Conservation (phyloP, 768 basidiomycete species). For the Calocybe indica region DNA sequence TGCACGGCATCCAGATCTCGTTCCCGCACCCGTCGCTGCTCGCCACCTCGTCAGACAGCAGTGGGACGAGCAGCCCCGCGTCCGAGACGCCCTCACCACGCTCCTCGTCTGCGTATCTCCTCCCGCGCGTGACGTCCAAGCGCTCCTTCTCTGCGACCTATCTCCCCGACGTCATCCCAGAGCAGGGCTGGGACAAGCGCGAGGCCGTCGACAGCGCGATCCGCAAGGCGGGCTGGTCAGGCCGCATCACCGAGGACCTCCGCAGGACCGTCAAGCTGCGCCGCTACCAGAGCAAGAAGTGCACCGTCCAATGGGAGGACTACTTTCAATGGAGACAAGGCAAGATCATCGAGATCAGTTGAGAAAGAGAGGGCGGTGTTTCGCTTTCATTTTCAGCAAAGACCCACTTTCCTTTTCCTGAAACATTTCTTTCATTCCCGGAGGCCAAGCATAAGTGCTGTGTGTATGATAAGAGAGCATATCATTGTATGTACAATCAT, state of each 20-base stretch:
- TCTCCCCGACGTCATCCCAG: slow-evolving; percentile 86
- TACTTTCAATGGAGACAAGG: slow-evolving; percentile 68
- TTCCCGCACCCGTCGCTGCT: slow-evolving; percentile 77
- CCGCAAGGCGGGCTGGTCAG: slow-evolving; percentile 88
- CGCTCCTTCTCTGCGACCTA: slow-evolving; percentile 81
- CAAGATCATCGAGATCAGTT: slow-evolving; percentile 3
- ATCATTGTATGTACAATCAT: no score
- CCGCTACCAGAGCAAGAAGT: slow-evolving; percentile 76
- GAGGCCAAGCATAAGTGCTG: no score
- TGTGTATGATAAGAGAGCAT: no score
- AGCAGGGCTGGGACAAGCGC: slow-evolving; percentile 91
- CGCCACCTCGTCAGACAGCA: slow-evolving; percentile 33
- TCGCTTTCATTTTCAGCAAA: no score
- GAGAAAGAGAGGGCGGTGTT: background rate
- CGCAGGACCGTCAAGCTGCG: slow-evolving; percentile 70
- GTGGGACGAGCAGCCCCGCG: no score
- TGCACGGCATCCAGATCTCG: slow-evolving; percentile 86
- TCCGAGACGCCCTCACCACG: slow-evolving; percentile 67
- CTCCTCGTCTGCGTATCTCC: slow-evolving; percentile 52
- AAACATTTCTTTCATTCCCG: background rate
- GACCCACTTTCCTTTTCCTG: background rate
- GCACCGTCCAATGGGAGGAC: slow-evolving; percentile 66
- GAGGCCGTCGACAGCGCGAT: slow-evolving; percentile 91
- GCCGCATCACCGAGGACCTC: slow-evolving; percentile 75
- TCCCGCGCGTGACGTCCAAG: slow-evolving; percentile 48